Evolutionary conservation across 495 filamentous ascomycete species (phyloP).

Genomic region (Entonaema liquescens): DNA sequence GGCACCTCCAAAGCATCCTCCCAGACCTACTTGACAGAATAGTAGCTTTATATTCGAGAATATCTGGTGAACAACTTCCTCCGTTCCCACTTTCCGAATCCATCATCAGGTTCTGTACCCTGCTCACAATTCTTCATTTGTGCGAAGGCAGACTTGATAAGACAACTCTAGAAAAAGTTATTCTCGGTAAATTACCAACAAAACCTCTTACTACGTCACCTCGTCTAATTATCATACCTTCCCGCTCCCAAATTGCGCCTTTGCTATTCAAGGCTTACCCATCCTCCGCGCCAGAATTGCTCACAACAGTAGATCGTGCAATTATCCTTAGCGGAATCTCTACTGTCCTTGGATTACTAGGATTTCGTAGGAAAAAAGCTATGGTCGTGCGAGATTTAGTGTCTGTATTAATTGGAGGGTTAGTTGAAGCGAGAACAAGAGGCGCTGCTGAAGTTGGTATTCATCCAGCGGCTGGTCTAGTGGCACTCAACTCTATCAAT

Average conservation of each 20-base stretch:
- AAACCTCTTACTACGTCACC: slow-evolving; percentile 52
- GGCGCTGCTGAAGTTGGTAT: slow-evolving; percentile 95
- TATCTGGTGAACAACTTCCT: slow-evolving; percentile 82
- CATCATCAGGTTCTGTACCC: slow-evolving; percentile 78
- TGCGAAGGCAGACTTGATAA: slow-evolving; percentile 73
- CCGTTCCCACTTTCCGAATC: slow-evolving; percentile 83
- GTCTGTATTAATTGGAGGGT: slow-evolving; percentile 78
- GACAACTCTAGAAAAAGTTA: slow-evolving; percentile 71
- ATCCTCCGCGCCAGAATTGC: slow-evolving; percentile 65
- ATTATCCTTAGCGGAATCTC: slow-evolving; percentile 85
- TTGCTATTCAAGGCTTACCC: slow-evolving; percentile 80
- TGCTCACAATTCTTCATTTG: slow-evolving; percentile 75
- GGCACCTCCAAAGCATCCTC: slow-evolving; percentile 52
- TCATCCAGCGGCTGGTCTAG: slow-evolving; percentile 87
- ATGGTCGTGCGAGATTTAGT: slow-evolving; percentile 86
- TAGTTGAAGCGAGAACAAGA: slow-evolving; percentile 91
- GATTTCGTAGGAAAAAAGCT: slow-evolving; percentile 84
- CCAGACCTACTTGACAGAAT: slow-evolving; percentile 78
- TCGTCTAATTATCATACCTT: slow-evolving; percentile 59
- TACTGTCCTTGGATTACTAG: slow-evolving; percentile 78
- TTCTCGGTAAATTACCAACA: slow-evolving; percentile 52
- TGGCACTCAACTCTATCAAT: slow-evolving; percentile 63
- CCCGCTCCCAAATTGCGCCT: slow-evolving; percentile 72
- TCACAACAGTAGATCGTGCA: slow-evolving; percentile 73
- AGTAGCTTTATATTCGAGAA: slow-evolving; percentile 80